These are phyloP conservation scores for Telopea speciosissima DNA, from an alignment of 177 flowering plant species.

Conservation along the genomic window DNA sequence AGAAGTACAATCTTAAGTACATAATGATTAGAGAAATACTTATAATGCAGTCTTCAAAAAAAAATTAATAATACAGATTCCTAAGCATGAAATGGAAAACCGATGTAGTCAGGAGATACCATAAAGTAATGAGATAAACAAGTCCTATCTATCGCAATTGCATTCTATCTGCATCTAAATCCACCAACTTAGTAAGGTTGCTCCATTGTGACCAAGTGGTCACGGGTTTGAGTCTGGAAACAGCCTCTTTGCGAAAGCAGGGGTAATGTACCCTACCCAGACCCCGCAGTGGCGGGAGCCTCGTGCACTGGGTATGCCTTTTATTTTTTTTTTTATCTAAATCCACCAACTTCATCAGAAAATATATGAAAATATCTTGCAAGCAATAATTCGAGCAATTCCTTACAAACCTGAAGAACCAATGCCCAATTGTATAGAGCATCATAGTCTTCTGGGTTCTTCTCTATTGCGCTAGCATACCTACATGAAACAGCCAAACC, in stretches of 20 bases:
- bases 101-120: background rate
- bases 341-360: background rate
- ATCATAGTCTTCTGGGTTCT: constrained; percentile 90
- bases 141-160: background rate
- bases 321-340: too few species aligned
- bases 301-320: too few species aligned
- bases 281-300: too few species aligned
- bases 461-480: constrained; percentile 90
- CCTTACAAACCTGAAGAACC: constrained; percentile 79
- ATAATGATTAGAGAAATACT: background rate
- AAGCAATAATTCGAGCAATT: constrained; percentile 1
- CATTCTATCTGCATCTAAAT: background rate
- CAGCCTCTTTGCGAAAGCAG: too few species aligned
- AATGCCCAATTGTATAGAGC: constrained; percentile 98
- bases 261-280: too few species aligned
- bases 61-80: background rate
- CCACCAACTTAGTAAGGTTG: background rate
- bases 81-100: too few species aligned
- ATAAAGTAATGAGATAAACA: background rate
- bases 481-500: constrained; percentile 31
- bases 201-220: too few species aligned
- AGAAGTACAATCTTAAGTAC: background rate
- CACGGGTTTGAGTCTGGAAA: too few species aligned
- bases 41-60: background rate
- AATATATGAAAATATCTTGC: background rate